Percentiles rank a stretch among this genome's conserved stretches.
Conservation (phyloP, 2,329 filamentous ascomycete genomes). For the Colletotrichum eleusines region DNA sequence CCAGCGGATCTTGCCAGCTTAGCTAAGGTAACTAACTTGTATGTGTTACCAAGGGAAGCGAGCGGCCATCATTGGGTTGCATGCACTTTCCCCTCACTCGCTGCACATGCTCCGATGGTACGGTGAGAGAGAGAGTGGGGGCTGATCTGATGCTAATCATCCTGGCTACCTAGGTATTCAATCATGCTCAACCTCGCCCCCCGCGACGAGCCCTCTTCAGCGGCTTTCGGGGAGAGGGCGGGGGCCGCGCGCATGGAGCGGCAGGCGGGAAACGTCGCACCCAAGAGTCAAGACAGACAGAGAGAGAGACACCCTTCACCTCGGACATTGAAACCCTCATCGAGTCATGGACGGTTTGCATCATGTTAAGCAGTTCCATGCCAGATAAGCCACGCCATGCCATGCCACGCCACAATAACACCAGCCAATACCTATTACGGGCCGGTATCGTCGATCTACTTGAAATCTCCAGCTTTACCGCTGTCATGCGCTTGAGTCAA, state of each 20-base stretch:
- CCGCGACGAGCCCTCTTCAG: slow-evolving; percentile 24
- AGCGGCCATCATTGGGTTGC: neutral
- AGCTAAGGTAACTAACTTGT: slow-evolving; percentile 8
- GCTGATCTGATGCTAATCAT: slow-evolving; percentile 2
- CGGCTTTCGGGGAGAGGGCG: neutral
- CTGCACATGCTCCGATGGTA: neutral
- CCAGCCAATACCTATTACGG: slow-evolving; percentile 8
- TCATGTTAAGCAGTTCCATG: neutral
- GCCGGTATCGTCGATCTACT: slow-evolving; percentile 15
- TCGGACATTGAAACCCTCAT: slow-evolving; percentile 30
- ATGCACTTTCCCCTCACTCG: slow-evolving; percentile 23
- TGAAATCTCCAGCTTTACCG: slow-evolving; percentile 24
- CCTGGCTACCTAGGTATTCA: neutral
- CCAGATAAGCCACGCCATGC: slow-evolving; percentile 10
- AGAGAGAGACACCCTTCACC: slow-evolving; percentile 8
- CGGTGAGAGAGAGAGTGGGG: slow-evolving; percentile 22
- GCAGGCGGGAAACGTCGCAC: slow-evolving; percentile 3
- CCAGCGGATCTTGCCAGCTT: slow-evolving; percentile 21
- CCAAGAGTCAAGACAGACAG: neutral
- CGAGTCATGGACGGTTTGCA: slow-evolving; percentile 39
- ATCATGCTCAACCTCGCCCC: slow-evolving; percentile 5
- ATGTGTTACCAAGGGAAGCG: neutral
- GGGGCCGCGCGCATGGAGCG: slow-evolving; percentile 34
- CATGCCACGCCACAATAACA: slow-evolving; percentile 4
- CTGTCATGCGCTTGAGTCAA: slow-evolving; percentile 40